Conservation (phyloP, 495 filamentous ascomycete species). For the Talaromyces adpressus region DNA sequence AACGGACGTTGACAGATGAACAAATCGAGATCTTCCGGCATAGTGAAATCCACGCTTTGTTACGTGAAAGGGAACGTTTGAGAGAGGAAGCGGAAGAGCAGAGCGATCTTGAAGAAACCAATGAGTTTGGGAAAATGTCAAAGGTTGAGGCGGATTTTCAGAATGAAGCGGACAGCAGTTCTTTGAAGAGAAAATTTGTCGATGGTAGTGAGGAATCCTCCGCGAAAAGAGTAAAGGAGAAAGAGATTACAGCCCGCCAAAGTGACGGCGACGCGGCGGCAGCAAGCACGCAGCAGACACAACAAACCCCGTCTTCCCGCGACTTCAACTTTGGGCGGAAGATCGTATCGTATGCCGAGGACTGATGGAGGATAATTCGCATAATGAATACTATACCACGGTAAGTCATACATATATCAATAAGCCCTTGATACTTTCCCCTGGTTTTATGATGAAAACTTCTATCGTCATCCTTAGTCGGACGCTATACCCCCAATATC, state of each 20-base stretch:
- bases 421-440: neutral
- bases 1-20: constrained; percentile 86
- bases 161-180: neutral
- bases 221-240: neutral
- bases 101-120: neutral
- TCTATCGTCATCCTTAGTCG: constrained; percentile 31
- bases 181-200: neutral
- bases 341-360: constrained; percentile 1
- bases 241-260: neutral
- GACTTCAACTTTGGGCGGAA: neutral
- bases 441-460: constrained; percentile 20
- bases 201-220: neutral
- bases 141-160: neutral
- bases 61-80: constrained; percentile 43
- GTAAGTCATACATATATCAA: neutral
- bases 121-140: neutral
- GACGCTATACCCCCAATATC: constrained; percentile 12
- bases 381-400: neutral
- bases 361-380: neutral
- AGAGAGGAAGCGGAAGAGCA: constrained; percentile 15
- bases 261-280: neutral
- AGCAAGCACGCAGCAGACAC: neutral
- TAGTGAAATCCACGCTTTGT: constrained; percentile 72
- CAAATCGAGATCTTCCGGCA: constrained; percentile 88
- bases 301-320: neutral